Evolutionary conservation across 345 rosid genomes (phyloP).

Genomic region (Mallotus nudiflorus): DNA sequence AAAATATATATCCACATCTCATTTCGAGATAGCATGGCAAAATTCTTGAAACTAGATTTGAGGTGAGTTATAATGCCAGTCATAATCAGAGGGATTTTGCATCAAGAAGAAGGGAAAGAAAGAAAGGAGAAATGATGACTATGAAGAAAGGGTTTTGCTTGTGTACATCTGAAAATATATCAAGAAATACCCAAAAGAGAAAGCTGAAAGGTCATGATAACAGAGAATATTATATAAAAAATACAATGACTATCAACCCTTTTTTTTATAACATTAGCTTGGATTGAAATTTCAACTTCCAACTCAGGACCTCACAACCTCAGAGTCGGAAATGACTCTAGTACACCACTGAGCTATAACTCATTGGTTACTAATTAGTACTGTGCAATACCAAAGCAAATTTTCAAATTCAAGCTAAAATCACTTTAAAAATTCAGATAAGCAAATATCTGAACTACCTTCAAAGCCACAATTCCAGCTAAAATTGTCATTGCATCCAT

Average conservation of each 20-base stretch:
- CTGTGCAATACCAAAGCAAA: too few species aligned
- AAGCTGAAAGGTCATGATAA: background rate
- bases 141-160: background rate
- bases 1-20: background rate
- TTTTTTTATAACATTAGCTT: too few species aligned
- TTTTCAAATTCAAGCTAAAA: too few species aligned
- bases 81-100: background rate
- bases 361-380: too few species aligned
- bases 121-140: too few species aligned
- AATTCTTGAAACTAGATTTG: background rate
- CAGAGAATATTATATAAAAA: too few species aligned
- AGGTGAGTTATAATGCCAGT: background rate
- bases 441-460: constrained; percentile 43
- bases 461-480: constrained; percentile 99
- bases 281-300: too few species aligned
- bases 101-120: too few species aligned
- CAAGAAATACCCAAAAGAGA: background rate
- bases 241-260: too few species aligned
- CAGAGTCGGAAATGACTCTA: too few species aligned
- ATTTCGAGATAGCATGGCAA: background rate
- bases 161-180: background rate
- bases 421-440: background rate
- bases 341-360: background rate
- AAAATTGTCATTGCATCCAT: constrained; percentile 86
- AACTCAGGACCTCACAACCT: too few species aligned